Conservation (phyloP, 2,329 filamentous ascomycete species). For the Aspergillus intermedius region DNA sequence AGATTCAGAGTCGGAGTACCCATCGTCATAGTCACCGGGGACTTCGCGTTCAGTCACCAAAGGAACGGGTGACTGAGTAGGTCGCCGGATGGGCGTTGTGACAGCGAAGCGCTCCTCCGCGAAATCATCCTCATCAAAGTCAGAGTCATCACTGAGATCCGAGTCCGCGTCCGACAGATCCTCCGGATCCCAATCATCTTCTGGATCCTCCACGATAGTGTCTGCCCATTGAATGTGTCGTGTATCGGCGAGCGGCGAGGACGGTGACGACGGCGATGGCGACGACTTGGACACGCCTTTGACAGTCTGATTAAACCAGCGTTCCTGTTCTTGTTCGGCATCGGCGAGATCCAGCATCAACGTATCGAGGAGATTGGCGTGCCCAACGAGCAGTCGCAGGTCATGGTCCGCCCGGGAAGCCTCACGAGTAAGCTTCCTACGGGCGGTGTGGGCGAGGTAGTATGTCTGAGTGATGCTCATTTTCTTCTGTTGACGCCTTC, state of each 20-base stretch:
- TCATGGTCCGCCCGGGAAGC: conserved; percentile 88
- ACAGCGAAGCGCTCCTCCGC: conserved; percentile 29
- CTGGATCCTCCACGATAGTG: conserved; percentile 63
- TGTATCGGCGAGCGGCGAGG: conserved; percentile 41
- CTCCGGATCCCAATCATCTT: conserved; percentile 64
- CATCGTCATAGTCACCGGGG: conserved; percentile 26
- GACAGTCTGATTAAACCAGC: conserved; percentile 96
- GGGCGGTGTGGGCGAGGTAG: conserved; percentile 94
- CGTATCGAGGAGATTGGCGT: conserved; percentile 95
- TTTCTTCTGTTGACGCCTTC: conserved; percentile 58
- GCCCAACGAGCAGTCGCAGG: conserved; percentile 88
- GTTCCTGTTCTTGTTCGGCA: conserved; percentile 90
- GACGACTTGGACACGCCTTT: conserved; percentile 58
- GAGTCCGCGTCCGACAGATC: conserved; percentile 54
- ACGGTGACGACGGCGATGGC: background rate
- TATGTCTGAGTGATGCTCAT: conserved; percentile 99
- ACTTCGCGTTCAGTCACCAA: conserved; percentile 25
- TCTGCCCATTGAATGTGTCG: conserved; percentile 86
- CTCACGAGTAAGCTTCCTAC: conserved; percentile 90
- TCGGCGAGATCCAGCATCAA: conserved; percentile 89
- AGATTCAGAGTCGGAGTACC: conserved; percentile 46
- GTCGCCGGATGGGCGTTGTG: conserved; percentile 30
- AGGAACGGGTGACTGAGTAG: conserved; percentile 26
- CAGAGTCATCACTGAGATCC: conserved; percentile 47
- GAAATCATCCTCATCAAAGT: conserved; percentile 40